These are phyloP conservation scores for Cercospora brassicicola DNA, from an alignment of 2,329 filamentous ascomycete genomes.

Conservation along the genomic window DNA sequence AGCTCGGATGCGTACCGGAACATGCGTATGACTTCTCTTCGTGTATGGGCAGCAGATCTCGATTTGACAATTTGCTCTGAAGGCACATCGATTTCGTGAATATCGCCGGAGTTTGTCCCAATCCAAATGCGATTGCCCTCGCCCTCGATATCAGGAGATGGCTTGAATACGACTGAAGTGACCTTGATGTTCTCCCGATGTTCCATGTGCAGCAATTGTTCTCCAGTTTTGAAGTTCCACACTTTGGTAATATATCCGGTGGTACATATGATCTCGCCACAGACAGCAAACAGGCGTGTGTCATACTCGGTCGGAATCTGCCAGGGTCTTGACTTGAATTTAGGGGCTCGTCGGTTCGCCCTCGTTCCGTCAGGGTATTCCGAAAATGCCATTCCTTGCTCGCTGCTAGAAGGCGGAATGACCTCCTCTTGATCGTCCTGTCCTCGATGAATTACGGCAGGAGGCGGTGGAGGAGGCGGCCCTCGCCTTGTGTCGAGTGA, in stretches of 20 bases:
- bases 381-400: slow-evolving; percentile 22
- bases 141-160: slow-evolving; percentile 70
- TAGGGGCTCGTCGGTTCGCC: slow-evolving; percentile 79
- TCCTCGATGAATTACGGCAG: slow-evolving; percentile 42
- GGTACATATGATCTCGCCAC: slow-evolving; percentile 82
- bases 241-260: slow-evolving; percentile 83
- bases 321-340: slow-evolving; percentile 67
- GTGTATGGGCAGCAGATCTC: slow-evolving; percentile 71
- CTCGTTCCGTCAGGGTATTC: slow-evolving; percentile 82
- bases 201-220: slow-evolving; percentile 74
- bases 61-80: slow-evolving; percentile 69
- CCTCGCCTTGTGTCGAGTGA: slow-evolving; percentile 34
- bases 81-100: slow-evolving; percentile 82
- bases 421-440: slow-evolving; percentile 48
- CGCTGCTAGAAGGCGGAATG: slow-evolving; percentile 20
- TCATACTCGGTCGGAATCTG: slow-evolving; percentile 86
- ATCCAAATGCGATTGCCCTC: slow-evolving; percentile 86
- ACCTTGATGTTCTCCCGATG: slow-evolving; percentile 85
- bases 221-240: slow-evolving; percentile 82
- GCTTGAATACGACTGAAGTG: slow-evolving; percentile 81
- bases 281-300: slow-evolving; percentile 80
- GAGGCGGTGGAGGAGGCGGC: slow-evolving; percentile 28
- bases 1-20: slow-evolving; percentile 83
- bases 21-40: slow-evolving; percentile 79
- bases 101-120: slow-evolving; percentile 81